Base-by-base conservation (phyloP, 2,329 filamentous ascomycete species). In the Diaporthe helianthi region DNA sequence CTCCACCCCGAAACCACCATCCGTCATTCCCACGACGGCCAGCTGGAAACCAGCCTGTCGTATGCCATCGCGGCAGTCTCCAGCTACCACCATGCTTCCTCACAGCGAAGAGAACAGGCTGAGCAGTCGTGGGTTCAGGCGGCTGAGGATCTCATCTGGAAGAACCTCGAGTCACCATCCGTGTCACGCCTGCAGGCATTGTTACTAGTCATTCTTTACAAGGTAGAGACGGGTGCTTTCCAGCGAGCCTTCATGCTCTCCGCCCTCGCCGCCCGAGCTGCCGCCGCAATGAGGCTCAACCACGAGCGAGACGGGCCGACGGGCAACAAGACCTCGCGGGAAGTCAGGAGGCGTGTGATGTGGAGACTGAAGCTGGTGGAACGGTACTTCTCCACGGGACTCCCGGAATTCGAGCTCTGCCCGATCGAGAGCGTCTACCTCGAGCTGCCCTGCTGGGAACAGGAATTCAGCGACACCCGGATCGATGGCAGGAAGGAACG, bases 291-390 rank as follows among this genome's bases (percentile, higher is more conserved):
- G 49, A 77, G 82, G 15, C 76, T 84, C 31, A 83, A 83, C 69
- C 78, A 83, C 71, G 81, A 83, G 65, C 77, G 78, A 44, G 78
- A 80, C 26, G 78, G 2, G 26, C 41, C 47, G 4, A 47, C n/a
- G 3, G 65, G n/a, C 24, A 63, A 78, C 67, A 79, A 79, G 67
- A 75, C 83, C 4, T 79, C 79, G 2, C 81, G 82, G 63, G 82
- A 84, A 71, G 81, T 81, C 12, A 78, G 82, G 1, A 74, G 82
- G 41, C 76, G 82, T 12, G 75, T 83, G 29, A 80, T 84, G 76
- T 84, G 82, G 82, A 79, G 80, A 2, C 74, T 84, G 13, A 83
- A 81, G 73, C 79, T 81, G 66, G 78, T 83, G 29, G 82, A 84
- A 67, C 78, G 78, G 8, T 79, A 79, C 49, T 80, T 83, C 47